These are phyloP conservation scores for Sporisorium scitamineum DNA, from an alignment of 1,284 basidiomycete genomes.

Conservation along the genomic window DNA sequence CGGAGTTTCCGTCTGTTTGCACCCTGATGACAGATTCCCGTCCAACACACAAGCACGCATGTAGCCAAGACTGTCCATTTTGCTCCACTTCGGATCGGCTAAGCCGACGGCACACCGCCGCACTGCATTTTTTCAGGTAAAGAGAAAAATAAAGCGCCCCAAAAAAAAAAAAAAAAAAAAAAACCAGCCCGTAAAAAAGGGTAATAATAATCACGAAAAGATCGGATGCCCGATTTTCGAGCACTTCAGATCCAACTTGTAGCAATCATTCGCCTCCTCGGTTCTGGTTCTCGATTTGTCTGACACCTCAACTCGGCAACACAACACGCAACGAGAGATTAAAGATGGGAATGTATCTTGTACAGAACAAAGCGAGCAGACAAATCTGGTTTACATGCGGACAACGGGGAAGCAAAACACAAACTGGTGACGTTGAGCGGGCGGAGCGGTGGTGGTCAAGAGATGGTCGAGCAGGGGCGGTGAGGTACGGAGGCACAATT, in stretches of 20 bases:
- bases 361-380: constrained; percentile 11
- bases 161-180: background rate
- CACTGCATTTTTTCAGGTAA: too few relatives aligned
- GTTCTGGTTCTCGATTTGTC: too few relatives aligned
- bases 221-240: background rate
- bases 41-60: too few relatives aligned
- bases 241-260: background rate
- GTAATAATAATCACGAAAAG: too few relatives aligned
- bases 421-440: background rate
- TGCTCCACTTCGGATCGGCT: too few relatives aligned
- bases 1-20: constrained; percentile 2
- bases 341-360: constrained; percentile 12
- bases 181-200: background rate
- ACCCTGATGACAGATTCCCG: constrained; percentile 1
- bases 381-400: constrained; percentile 27
- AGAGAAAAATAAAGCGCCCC: too few relatives aligned
- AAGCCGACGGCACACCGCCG: too few relatives aligned
- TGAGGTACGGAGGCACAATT: background rate
- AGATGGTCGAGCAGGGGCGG: background rate
- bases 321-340: background rate
- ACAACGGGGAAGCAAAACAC: background rate
- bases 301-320: background rate
- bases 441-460: constrained; percentile 1
- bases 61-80: too few relatives aligned
- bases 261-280: background rate